phyloP scores from a whole-genome alignment of 495 filamentous ascomycete species.

The Collariella sp. region DNA sequence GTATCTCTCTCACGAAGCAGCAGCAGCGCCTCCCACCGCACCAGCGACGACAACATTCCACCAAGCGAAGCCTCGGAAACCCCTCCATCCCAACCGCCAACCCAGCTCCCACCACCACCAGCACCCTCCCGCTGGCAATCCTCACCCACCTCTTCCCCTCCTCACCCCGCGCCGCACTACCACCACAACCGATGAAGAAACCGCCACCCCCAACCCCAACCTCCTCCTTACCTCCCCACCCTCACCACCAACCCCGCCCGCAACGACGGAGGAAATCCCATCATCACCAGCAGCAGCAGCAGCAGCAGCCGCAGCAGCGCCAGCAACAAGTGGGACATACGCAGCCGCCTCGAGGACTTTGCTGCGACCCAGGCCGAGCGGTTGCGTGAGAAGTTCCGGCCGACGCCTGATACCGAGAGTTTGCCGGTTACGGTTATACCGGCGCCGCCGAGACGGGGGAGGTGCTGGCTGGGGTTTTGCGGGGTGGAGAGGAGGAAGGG shows the following conservation, averaged over 20 bases:
- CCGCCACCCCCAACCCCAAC: too few species aligned
- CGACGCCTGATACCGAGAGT: constrained; percentile 41
- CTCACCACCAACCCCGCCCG: too few species aligned
- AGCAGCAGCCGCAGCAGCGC: neutral
- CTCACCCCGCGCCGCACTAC: constrained; percentile 8
- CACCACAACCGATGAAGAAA: constrained; percentile 14
- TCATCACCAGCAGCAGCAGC: neutral
- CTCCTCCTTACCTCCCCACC: too few species aligned
- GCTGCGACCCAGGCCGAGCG: constrained; percentile 41
- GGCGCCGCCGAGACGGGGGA: constrained; percentile 40
- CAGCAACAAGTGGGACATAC: constrained; percentile 36
- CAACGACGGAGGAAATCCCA: neutral
- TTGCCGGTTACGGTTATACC: constrained; percentile 44
- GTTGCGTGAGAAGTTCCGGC: constrained; percentile 36
- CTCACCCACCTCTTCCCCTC: constrained; percentile 18
- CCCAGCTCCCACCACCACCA: neutral
- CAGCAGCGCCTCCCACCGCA: constrained; percentile 25
- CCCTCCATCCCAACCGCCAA: constrained; percentile 2
- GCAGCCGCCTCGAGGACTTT: constrained; percentile 38
- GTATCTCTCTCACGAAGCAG: constrained; percentile 29
- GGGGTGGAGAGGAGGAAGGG: constrained; percentile 33
- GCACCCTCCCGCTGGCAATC: constrained; percentile 21
- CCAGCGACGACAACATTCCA: constrained; percentile 20
- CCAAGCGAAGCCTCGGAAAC: constrained; percentile 9
- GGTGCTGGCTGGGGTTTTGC: constrained; percentile 34